Evolutionary conservation across 2,329 filamentous ascomycete genomes (phyloP), one percentile per base, ranked within the genome.

Genomic region (Trichophyton verrucosum): DNA sequence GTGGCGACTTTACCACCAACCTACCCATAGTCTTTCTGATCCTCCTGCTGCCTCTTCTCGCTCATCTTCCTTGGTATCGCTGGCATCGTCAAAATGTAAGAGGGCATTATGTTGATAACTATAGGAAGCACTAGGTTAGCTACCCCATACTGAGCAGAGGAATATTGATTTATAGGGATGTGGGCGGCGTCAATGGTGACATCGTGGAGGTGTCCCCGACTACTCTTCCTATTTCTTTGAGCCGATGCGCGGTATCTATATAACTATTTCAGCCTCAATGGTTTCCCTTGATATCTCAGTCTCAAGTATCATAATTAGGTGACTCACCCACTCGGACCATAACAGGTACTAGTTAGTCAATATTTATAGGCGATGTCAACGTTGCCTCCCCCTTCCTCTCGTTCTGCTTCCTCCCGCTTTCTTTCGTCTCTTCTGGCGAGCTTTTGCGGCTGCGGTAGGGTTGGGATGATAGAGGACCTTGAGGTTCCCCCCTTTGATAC

Each of bases 1-100:
- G 13, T 27, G n/a, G 44, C 59, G 17, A 61, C 42, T 22, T 9
- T 42, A 36, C 59, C 60, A 11, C 59, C 60, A 40, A 47, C n/a
- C 7, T 22, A 7, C 1, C 22, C 27, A 20, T 36, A 49, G 1
- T 38, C 4, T 33, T 46, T 3, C n/a, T 57, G 22, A 17, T 47
- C 17, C 56, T 58, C 3, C 24, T 8, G 33, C 33, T 3, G 56
- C 22, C 22, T 13, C 40, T n/a, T 44, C 30, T n/a, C n/a, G 15
- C 36, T 24, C 38, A 17, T 58, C 8, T 40, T 15, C 15, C 56
- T 58, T 9, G 36, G 9, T 6, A 9, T 24, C n/a, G 24, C 56
- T 17, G 38, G 36, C 56, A 58, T 44, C 15, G 36, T 58, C 17
- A 9, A n/a, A 55, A 36, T 27, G 7, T 27, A n/a, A 17, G n/a